A percentile compares a stretch with the other conserved stretches of the same genome.
These are phyloP conservation scores for Balansia obtecta DNA, from an alignment of 2,329 filamentous ascomycete species.

Conservation along the genomic window DNA sequence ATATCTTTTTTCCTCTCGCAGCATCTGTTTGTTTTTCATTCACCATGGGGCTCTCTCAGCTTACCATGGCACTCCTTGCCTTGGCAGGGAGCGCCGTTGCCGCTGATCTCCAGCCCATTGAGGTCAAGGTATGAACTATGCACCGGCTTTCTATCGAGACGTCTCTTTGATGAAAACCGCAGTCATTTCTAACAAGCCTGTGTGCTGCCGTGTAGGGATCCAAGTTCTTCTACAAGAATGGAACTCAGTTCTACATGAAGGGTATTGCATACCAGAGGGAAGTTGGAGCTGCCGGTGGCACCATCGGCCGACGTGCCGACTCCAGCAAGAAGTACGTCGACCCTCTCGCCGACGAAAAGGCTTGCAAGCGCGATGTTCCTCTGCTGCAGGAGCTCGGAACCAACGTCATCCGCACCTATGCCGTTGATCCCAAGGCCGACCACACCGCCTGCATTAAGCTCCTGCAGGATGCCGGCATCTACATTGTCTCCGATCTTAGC, in stretches of 20 bases:
- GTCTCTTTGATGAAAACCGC: background rate
- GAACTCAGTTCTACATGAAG: conserved; percentile 63
- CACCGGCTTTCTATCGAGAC: no score
- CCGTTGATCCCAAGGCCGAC: conserved; percentile 66
- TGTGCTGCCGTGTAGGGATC: conserved; percentile 38
- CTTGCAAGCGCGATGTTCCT: conserved; percentile 78
- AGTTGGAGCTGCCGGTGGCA: conserved; percentile 40
- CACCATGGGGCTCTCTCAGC: conserved; percentile 23
- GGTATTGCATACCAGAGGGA: conserved; percentile 95
- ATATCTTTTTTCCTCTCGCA: no score
- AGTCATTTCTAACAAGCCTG: background rate
- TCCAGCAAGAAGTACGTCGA: conserved; percentile 53
- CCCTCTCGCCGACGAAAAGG: conserved; percentile 59
- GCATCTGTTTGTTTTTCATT: background rate
- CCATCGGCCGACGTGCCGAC: conserved; percentile 20
- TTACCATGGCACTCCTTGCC: conserved; percentile 23
- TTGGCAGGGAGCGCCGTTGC: conserved; percentile 29
- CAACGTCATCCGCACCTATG: conserved; percentile 93
- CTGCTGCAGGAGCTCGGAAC: conserved; percentile 66
- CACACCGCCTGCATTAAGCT: conserved; percentile 78
- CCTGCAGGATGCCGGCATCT: conserved; percentile 78
- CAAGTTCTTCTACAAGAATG: conserved; percentile 82
- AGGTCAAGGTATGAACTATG: conserved; percentile 50
- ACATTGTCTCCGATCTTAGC: conserved; percentile 83
- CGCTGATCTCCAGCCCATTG: conserved; percentile 42